Evolutionary conservation across 257 asterid species (phyloP), one percentile per base, ranked within the genome.

Genomic region (Scutellaria galericulata): DNA sequence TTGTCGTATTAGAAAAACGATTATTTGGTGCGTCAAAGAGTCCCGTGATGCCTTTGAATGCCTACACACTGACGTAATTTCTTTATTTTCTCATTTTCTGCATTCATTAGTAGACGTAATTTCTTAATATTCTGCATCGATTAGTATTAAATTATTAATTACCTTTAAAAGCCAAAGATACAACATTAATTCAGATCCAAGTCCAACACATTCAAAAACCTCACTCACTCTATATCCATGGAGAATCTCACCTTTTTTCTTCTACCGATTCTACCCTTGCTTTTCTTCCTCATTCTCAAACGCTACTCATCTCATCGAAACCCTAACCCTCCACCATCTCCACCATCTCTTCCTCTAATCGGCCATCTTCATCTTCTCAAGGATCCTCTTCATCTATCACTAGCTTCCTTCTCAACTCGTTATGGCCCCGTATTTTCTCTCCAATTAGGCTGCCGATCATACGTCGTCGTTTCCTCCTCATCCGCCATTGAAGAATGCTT

Each of bases 311-410:
- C 62, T 55, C 50, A 40, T 9, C 12, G 44, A 55, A 35, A 20
- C 71, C 70, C 56, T 6, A 75, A 68, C 5, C 3, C 37, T 6
- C 86, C 94, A 1, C 91, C 94, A 52, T 24, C 79, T 40, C 89
- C 94, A 3, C 79, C 20, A 4, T 44, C 86, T 42, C 84, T 83
- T 9, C 96, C 96, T 2, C 48, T 87, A 6, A 77, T 85, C 0
- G 96, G 93, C 76, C 96, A 85, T 22, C 81, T 87, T 10, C 86
- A 85, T 71, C 91, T 85, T 12, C 69, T 89, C 53, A 86, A 78
- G 57, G 72, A 47, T 3, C 48, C 84, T 9, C 64, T 86, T 56
- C 81, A 85, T 74, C 64, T 59, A 6, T 50, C 82, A 1, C 74
- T 85, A 2, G 41, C 76, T 14, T 60, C 83, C 1, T 46, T 87